Conservation (phyloP, 2,329 filamentous ascomycete species). For the Thelonectria rubi region DNA sequence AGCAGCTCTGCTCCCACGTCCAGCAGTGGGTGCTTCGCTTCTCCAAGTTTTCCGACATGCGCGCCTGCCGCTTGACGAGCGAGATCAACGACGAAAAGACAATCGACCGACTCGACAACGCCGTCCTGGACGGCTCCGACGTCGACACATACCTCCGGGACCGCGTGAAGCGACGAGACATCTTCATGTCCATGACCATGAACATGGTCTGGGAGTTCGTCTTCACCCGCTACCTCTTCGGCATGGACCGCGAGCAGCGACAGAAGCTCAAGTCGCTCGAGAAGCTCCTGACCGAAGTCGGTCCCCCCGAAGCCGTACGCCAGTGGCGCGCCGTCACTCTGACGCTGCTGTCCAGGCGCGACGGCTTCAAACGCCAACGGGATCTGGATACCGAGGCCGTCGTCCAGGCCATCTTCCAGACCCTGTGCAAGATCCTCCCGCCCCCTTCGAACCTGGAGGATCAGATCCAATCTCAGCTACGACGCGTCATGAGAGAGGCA, state of each 20-base stretch:
- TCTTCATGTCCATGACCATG: conserved; percentile 99
- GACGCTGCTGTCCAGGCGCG: conserved; percentile 83
- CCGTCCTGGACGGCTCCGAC: conserved; percentile 91
- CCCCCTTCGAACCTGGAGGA: conserved; percentile 82
- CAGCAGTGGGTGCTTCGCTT: conserved; percentile 98
- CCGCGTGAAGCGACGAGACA: conserved; percentile 86
- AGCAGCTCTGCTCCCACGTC: conserved; percentile 93
- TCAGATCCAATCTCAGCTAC: conserved; percentile 84
- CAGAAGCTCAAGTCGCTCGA: conserved; percentile 97
- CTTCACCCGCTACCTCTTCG: conserved; percentile 97
- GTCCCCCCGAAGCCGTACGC: conserved; percentile 86
- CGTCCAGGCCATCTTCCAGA: conserved; percentile 84
- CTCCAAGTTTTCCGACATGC: conserved; percentile 96
- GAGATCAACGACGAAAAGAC: conserved; percentile 93
- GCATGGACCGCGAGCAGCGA: conserved; percentile 96
- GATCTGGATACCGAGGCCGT: conserved; percentile 93
- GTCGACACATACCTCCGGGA: conserved; percentile 89
- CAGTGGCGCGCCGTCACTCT: conserved; percentile 97
- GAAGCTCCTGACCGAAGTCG: conserved; percentile 89
- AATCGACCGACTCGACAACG: conserved; percentile 92
- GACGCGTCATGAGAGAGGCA: conserved; percentile 86
- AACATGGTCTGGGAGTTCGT: conserved; percentile 99
- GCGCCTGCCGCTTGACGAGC: conserved; percentile 81
- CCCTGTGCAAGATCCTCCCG: conserved; percentile 83
- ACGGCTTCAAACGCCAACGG: conserved; percentile 82